Percentiles rank a stretch among this genome's conserved stretches.
phyloP scores from a whole-genome alignment of 495 filamentous ascomycete species.

The Annulohypoxylon stygium region DNA sequence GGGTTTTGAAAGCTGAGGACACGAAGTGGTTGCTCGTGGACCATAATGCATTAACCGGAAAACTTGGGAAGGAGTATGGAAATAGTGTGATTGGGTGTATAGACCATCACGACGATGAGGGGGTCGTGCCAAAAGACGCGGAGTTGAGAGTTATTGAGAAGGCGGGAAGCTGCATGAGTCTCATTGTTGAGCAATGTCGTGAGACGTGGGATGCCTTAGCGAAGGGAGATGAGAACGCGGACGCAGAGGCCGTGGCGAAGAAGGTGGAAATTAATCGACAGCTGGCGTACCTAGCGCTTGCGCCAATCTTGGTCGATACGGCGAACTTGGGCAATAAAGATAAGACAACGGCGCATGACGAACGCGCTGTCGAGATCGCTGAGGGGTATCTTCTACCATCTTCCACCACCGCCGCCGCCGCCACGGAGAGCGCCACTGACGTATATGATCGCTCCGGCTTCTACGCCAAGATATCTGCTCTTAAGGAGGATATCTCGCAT shows the following conservation, averaged over 20 bases:
- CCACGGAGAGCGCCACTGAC: not conserved
- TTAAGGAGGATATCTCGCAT: conserved; percentile 78
- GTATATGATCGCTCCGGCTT: conserved; percentile 70
- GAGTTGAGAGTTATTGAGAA: conserved; percentile 75
- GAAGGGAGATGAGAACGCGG: conserved; percentile 13
- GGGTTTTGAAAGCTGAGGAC: conserved; percentile 48
- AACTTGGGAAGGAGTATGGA: conserved; percentile 59
- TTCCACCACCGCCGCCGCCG: not conserved
- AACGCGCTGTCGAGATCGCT: conserved; percentile 72
- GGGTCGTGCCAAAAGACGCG: conserved; percentile 64
- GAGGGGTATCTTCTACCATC: conserved; percentile 56
- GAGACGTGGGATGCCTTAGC: conserved; percentile 66
- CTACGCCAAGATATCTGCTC: conserved; percentile 70
- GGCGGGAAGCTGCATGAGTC: conserved; percentile 82
- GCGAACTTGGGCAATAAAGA: conserved; percentile 73
- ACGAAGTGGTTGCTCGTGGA: conserved; percentile 82
- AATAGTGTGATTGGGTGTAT: conserved; percentile 77
- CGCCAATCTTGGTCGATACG: conserved; percentile 88
- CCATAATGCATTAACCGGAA: conserved; percentile 82
- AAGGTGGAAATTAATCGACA: conserved; percentile 61
- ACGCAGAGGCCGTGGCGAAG: conserved; percentile 19
- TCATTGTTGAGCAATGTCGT: conserved; percentile 75
- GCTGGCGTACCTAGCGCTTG: conserved; percentile 81
- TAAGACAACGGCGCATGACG: conserved; percentile 82
- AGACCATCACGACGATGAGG: conserved; percentile 93